These are phyloP conservation scores for Lophium mytilinum DNA, from an alignment of 495 filamentous ascomycete genomes.

Conservation along the genomic window DNA sequence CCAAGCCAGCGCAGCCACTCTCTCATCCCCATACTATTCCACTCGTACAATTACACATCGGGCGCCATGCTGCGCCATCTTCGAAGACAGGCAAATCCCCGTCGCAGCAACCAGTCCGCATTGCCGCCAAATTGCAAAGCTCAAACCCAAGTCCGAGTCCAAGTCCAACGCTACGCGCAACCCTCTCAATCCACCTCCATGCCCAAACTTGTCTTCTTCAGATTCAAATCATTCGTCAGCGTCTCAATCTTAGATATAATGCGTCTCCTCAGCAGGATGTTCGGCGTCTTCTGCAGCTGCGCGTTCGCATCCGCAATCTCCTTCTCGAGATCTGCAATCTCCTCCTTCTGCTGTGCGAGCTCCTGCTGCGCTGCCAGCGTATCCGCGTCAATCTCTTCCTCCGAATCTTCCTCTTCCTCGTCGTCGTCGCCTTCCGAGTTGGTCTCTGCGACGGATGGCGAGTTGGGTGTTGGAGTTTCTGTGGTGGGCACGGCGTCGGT, in stretches of 20 bases:
- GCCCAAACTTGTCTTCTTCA: constrained; percentile 43
- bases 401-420: constrained; percentile 42
- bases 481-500: background rate
- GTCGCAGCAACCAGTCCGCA: too few relatives aligned
- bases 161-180: too few relatives aligned
- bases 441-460: constrained; percentile 22
- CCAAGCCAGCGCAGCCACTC: too few relatives aligned
- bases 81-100: too few relatives aligned
- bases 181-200: constrained; percentile 13
- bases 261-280: constrained; percentile 46
- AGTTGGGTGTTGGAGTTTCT: constrained; percentile 9
- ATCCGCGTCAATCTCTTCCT: constrained; percentile 42
- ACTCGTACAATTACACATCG: too few relatives aligned
- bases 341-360: constrained; percentile 41
- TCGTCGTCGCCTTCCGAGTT: constrained; percentile 45
- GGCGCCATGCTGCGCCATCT: too few relatives aligned
- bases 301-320: constrained; percentile 41
- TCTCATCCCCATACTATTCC: too few relatives aligned
- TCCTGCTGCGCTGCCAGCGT: constrained; percentile 38
- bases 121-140: too few relatives aligned
- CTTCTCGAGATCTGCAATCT: constrained; percentile 43
- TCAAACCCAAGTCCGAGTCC: background rate
- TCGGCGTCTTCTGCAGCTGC: constrained; percentile 33
- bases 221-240: constrained; percentile 45
- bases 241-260: constrained; percentile 46